Base-by-base conservation (phyloP, 768 basidiomycete genomes). In the Pleurotus citrinopileatus region DNA sequence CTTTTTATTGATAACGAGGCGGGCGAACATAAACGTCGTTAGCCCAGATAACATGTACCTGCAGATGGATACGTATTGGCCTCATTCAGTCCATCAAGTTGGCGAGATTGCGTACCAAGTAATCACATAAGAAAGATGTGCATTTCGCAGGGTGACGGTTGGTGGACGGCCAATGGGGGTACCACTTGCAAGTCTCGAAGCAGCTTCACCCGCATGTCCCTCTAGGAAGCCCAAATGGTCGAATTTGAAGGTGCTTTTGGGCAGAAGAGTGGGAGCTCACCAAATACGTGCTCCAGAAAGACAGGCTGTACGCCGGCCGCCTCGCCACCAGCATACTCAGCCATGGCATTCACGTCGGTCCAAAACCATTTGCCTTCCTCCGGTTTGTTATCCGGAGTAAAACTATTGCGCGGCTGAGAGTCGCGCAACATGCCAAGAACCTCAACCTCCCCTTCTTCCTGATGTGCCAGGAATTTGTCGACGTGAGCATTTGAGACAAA, bases 21-120 rank as follows among this genome's bases (percentile, higher is more conserved):
- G 81, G 37, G 78, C 72, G 56, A 94, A 89, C 92, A 97, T 94
- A 55, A 83, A 75, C 2, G 86, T 75, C 0, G 95, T 98, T 46
- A 94, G 81, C 3, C 80, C 87, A 2, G 92, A 95, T 2, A 98
- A 74, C 1, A 93, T 84, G 73, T 91, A 94, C 95, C 95, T 97
- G 61, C 37, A 15, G 17, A 17, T 40, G 13, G 12, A 40, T 40
- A 40, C n/a, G 5, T 12, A 12, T 40, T n/a, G 17, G 13, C 52
- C 32, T 55, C 17, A 51, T n/a, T n/a, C n/a, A 42, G 54, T 29
- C 54, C 19, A 47, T 25, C 20, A 46, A 28, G 46, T 6, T 38
- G 17, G 42, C 7, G 12, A 25, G 22, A 36, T 45, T 29, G 64
- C 78, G 29, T 65, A 94, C 97, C 97, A 99, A 9, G 95, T 99